Conservation (phyloP, 331 rosid genomes). For the Malus hybrid region DNA sequence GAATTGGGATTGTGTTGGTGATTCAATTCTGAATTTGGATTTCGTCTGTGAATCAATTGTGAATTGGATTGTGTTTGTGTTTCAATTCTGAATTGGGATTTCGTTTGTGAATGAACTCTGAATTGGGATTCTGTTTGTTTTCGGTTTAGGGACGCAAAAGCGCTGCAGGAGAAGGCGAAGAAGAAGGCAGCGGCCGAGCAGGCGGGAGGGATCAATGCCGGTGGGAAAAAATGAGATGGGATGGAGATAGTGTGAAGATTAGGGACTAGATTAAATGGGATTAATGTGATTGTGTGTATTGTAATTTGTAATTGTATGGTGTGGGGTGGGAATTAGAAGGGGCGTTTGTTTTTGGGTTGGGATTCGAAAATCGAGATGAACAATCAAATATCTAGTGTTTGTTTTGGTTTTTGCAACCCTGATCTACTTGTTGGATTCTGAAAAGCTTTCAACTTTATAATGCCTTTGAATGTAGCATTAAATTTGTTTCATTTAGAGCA, state of each 20-base stretch:
- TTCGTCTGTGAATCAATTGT: too few species aligned
- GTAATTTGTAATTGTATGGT: neutral
- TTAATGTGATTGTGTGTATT: neutral
- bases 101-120: neutral
- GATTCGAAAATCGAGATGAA: neutral
- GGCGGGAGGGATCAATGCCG: conserved; percentile 25
- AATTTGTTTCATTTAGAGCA: too few species aligned
- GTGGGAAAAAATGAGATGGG: conserved; percentile 36
- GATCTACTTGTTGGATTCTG: neutral
- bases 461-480: neutral
- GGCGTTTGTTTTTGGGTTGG: conserved; percentile 6
- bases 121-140: neutral
- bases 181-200: conserved; percentile 40
- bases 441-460: neutral
- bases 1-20: neutral
- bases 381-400: neutral
- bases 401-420: neutral
- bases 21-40: neutral
- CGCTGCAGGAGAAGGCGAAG: conserved; percentile 61
- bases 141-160: conserved; percentile 55
- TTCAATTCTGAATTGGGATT: neutral
- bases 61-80: neutral
- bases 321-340: neutral
- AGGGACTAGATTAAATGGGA: neutral
- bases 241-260: neutral